These are phyloP conservation scores for Leccinum uliginosum DNA, from an alignment of 768 basidiomycete genomes.

Conservation along the genomic window DNA sequence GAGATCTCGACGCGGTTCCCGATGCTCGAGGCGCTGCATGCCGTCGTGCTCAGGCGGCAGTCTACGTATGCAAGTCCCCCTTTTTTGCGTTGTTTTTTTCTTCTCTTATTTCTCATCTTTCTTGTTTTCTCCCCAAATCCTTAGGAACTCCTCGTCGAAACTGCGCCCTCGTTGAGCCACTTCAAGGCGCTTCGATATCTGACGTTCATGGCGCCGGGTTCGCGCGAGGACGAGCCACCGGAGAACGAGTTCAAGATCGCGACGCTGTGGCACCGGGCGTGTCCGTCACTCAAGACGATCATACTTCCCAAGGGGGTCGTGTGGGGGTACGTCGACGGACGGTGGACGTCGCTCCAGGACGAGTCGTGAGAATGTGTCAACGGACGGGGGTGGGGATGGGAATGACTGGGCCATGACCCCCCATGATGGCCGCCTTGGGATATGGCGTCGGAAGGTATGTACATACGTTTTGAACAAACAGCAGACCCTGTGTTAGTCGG, in stretches of 20 bases:
- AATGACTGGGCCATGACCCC: too few species aligned
- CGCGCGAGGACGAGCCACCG: conserved; percentile 2
- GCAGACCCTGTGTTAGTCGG: too few species aligned
- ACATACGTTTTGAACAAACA: too few species aligned
- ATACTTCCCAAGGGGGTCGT: conserved; percentile 60
- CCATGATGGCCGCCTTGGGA: too few species aligned
- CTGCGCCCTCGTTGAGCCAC: conserved; percentile 34
- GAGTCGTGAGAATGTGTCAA: not conserved
- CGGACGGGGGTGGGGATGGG: too few species aligned
- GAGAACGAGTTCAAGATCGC: conserved; percentile 49
- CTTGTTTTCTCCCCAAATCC: too few species aligned
- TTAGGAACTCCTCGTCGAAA: conserved; percentile 41
- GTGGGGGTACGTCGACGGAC: conserved; percentile 43
- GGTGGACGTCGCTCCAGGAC: conserved; percentile 24
- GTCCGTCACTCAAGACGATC: conserved; percentile 59
- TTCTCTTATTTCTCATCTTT: not conserved
- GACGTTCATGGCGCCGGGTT: conserved; percentile 53
- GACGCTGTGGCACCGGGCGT: conserved; percentile 50
- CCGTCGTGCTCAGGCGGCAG: conserved; percentile 51
- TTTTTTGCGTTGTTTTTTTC: too few species aligned
- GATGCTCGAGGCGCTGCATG: conserved; percentile 53
- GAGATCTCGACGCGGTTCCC: conserved; percentile 47
- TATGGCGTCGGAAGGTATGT: too few species aligned
- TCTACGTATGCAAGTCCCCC: conserved; percentile 41
- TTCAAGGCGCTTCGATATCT: conserved; percentile 48